Evolutionary conservation across 1,284 basidiomycete species (phyloP), one percentile per base, ranked within the genome.

Genomic region (Schizophyllum commune): DNA sequence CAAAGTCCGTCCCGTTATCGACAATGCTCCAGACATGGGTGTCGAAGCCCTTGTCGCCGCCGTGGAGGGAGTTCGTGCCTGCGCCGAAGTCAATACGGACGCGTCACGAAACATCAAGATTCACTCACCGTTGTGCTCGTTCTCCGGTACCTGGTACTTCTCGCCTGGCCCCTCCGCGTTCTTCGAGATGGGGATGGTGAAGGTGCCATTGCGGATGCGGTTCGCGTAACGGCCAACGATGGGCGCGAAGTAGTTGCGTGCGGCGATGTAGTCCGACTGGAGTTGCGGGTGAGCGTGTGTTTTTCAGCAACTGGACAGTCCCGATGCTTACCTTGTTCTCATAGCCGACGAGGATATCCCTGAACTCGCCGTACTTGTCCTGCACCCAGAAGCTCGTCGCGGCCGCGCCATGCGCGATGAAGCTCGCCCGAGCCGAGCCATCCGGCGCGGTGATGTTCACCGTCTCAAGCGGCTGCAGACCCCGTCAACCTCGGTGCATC

Each of bases 181-280:
- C 63, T 75, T 76, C n/a, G 75, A 76, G 59, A 75, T 73, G 13
- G 78, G 78, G 58, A 80, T 77, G 6, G 77, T 77, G 65, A 79
- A 81, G 5, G 79, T 79, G n/a, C 78, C 78, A 60, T 79, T 76
- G 60, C 75, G 73, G 56, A 79, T 77, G 39, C 78, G 72, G 64
- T 80, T 79, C 19, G 77, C 77, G 65, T 78, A 77, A 73, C 75
- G 71, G 54, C 77, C 77, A n/a, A 78, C 75, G 51, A 79, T 66
- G 20, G 76, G 73, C 5, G 74, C 76, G 61, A 78, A 78, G 63
- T 75, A 79, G 11, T 72, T 71, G 56, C 73, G 75, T 0, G 39
- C 13, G 39, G 39, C 9, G 2, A 47, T 17, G 39, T 47, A 47
- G 39, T 13, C 13, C 13, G 39, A 47, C 39, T 47, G 39, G 39